phyloP scores from a whole-genome alignment of 2,329 filamentous ascomycete species.

The Corynespora cassiicola region DNA sequence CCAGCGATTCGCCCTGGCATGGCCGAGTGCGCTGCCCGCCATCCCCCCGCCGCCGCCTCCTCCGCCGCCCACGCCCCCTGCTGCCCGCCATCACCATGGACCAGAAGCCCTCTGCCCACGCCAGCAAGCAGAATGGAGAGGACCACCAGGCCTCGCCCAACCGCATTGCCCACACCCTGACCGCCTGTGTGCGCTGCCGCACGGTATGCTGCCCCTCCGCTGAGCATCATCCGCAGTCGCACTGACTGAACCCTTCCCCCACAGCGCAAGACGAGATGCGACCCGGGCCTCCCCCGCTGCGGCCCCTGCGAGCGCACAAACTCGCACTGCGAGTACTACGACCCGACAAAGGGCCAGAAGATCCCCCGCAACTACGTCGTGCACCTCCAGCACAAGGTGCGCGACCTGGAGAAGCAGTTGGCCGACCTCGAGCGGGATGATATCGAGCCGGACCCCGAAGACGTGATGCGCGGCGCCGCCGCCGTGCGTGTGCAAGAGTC shows the following conservation, averaged over 20 bases:
- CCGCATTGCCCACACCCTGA: conserved; percentile 79
- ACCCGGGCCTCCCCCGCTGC: conserved; percentile 89
- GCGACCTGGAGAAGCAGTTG: conserved; percentile 81
- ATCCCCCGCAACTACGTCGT: conserved; percentile 93
- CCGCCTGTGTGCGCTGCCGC: conserved; percentile 80
- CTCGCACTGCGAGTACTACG: conserved; percentile 92
- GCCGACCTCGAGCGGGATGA: conserved; percentile 77
- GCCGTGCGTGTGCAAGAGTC: conserved; percentile 83
- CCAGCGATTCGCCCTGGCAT: background rate
- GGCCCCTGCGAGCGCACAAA: conserved; percentile 91
- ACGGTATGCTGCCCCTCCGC: conserved; percentile 62
- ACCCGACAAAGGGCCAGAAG: conserved; percentile 83
- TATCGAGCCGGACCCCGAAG: conserved; percentile 74
- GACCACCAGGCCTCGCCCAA: conserved; percentile 46
- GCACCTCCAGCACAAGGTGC: conserved; percentile 85
- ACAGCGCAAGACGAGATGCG: conserved; percentile 94
- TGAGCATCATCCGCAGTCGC: conserved; percentile 5
- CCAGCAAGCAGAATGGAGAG: conserved; percentile 27
- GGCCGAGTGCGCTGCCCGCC: background rate
- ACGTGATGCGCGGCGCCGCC: conserved; percentile 85
- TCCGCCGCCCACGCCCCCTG: conserved; percentile 8
- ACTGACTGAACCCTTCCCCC: conserved; percentile 14
- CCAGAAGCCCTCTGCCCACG: conserved; percentile 4
- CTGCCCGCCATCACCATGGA: conserved; percentile 5
- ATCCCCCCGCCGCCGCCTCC: background rate